Percentiles rank a stretch among this genome's conserved stretches.
phyloP scores from a whole-genome alignment of 1,284 basidiomycete genomes.

The Vanrija sp. region DNA sequence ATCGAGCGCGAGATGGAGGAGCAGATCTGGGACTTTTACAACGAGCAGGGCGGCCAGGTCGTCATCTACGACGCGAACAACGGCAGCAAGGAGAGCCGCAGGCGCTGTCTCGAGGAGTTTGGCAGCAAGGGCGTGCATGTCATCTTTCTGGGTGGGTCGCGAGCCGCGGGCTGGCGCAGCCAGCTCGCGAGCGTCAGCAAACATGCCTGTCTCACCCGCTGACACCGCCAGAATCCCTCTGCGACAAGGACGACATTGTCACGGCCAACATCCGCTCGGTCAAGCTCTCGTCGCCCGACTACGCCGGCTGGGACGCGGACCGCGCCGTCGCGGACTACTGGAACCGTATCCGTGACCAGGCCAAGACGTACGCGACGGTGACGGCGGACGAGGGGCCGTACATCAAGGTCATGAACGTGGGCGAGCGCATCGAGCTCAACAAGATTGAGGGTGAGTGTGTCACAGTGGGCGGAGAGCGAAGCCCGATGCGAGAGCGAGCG shows the following conservation, averaged over 20 bases:
- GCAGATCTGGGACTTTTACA: slow-evolving; percentile 85
- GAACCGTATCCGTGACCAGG: slow-evolving; percentile 80
- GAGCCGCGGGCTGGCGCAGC: not conserved
- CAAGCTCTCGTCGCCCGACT: slow-evolving; percentile 97
- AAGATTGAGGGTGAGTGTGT: slow-evolving; percentile 54
- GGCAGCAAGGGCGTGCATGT: slow-evolving; percentile 81
- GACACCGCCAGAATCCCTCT: slow-evolving; percentile 64
- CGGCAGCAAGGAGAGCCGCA: slow-evolving; percentile 66
- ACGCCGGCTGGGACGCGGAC: slow-evolving; percentile 87
- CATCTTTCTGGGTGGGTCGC: slow-evolving; percentile 74
- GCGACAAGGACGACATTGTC: slow-evolving; percentile 87
- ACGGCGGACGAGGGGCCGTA: slow-evolving; percentile 69
- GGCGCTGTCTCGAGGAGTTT: slow-evolving; percentile 76
- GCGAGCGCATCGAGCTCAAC: slow-evolving; percentile 88
- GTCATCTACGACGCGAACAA: slow-evolving; percentile 99
- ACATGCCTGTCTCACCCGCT: slow-evolving; percentile 4
- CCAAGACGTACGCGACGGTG: slow-evolving; percentile 70
- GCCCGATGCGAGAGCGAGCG: no score
- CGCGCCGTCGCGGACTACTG: slow-evolving; percentile 89
- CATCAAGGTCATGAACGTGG: slow-evolving; percentile 95
- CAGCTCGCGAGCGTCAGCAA: not conserved
- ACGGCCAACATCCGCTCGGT: slow-evolving; percentile 92
- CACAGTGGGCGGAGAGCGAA: not conserved
- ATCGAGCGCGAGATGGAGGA: slow-evolving; percentile 80
- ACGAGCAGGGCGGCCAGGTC: slow-evolving; percentile 73